phyloP scores from a whole-genome alignment of 805 yeast genomes.

The Debaryomyces castellii region DNA sequence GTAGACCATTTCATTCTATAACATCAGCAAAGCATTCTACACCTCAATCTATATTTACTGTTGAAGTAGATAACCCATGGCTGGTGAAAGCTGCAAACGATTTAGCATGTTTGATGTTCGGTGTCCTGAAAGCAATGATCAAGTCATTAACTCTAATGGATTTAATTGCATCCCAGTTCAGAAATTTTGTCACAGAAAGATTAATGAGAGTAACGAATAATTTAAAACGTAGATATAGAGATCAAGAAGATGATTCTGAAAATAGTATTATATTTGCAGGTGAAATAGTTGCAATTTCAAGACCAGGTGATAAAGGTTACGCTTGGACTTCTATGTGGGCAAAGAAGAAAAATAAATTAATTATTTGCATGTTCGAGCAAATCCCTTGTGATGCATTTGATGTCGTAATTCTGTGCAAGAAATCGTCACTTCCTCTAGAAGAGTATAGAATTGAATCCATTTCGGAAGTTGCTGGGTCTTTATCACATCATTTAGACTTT shows the following conservation, averaged over 20 bases:
- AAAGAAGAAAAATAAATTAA: constrained; percentile 63
- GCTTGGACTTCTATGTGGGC: constrained; percentile 95
- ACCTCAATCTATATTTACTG: constrained; percentile 86
- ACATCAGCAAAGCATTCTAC: constrained; percentile 68
- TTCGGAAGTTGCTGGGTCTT: constrained; percentile 36
- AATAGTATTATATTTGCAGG: constrained; percentile 70
- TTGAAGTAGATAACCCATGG: constrained; percentile 76
- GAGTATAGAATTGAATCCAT: constrained; percentile 23
- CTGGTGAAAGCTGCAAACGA: constrained; percentile 81
- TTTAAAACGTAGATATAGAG: constrained; percentile 15
- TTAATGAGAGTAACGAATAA: constrained; percentile 31
- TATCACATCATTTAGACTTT: constrained; percentile 19
- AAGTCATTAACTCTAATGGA: constrained; percentile 68
- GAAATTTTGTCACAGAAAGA: constrained; percentile 64
- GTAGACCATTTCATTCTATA: constrained; percentile 59
- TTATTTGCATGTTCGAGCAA: constrained; percentile 85
- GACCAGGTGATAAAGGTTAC: constrained; percentile 58
- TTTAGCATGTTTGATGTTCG: constrained; percentile 83
- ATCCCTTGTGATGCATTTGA: constrained; percentile 67
- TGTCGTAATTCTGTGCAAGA: constrained; percentile 37
- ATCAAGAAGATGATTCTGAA: constrained; percentile 10
- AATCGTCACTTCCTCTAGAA: neutral
- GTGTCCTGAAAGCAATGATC: constrained; percentile 66
- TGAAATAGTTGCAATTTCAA: constrained; percentile 75
- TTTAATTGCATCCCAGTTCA: constrained; percentile 72